Conservation (phyloP, 768 basidiomycete genomes). For the Podaxis sp. region DNA sequence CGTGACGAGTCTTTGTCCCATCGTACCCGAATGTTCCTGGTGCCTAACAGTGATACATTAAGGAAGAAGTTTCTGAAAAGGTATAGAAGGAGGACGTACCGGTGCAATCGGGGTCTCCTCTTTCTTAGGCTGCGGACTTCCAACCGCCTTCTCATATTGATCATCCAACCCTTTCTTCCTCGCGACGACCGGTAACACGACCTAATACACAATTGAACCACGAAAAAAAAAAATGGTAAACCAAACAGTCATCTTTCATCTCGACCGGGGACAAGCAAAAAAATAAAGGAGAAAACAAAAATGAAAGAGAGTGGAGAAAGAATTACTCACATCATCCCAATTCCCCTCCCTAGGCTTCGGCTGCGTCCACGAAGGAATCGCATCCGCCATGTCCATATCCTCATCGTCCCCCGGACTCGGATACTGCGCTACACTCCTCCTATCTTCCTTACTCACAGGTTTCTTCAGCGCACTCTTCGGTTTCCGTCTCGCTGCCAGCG, state of each 20-base stretch:
- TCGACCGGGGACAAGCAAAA: slow-evolving; percentile 5
- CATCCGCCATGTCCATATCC: slow-evolving; percentile 59
- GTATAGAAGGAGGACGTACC: slow-evolving; percentile 34
- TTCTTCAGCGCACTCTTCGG: slow-evolving; percentile 27
- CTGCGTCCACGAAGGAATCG: slow-evolving; percentile 82
- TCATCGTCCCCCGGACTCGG: slow-evolving; percentile 51
- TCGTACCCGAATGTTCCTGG: slow-evolving; percentile 84
- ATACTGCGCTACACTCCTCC: slow-evolving; percentile 64
- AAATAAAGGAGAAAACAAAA: slow-evolving; percentile 4
- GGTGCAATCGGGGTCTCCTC: slow-evolving; percentile 43
- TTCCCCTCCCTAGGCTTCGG: slow-evolving; percentile 64
- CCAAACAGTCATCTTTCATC: background rate
- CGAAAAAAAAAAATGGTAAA: background rate
- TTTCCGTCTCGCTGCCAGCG: slow-evolving; percentile 36
- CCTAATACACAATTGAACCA: slow-evolving; percentile 33
- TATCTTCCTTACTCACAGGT: slow-evolving; percentile 38
- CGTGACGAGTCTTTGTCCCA: slow-evolving; percentile 60
- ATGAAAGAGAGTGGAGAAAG: slow-evolving; percentile 9
- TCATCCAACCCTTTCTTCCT: slow-evolving; percentile 75
- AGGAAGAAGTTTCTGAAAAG: background rate
- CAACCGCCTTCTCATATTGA: slow-evolving; percentile 64
- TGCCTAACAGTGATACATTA: slow-evolving; percentile 42
- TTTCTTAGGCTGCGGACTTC: slow-evolving; percentile 53
- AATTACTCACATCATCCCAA: slow-evolving; percentile 72
- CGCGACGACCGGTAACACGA: slow-evolving; percentile 80